Base-by-base conservation (phyloP, 352 stramenopile species). In the Phytophthora ohioensis region DNA sequence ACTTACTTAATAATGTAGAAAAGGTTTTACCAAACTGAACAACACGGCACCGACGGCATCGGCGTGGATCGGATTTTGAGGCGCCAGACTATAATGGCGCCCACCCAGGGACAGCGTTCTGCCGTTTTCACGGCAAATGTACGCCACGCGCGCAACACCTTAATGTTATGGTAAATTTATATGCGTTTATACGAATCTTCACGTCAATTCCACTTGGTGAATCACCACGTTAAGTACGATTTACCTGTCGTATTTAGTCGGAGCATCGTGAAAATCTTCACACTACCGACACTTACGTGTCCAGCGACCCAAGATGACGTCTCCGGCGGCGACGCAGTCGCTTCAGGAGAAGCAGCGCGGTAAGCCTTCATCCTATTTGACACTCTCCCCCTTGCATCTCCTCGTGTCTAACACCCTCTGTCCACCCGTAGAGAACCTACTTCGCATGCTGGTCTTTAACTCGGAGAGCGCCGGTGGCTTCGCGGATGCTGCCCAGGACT, bases 381-480 rank as follows among this genome's bases (percentile, higher is more conserved):
- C 7, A 15, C 17, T 47, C 42, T 31, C 38, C 17, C 15, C 15
- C 30, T 8, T 61, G 8, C 21, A 15, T 47, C 12, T n/a, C 15
- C 30, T 60, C 17, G 15, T 12, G 2, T 5, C 63, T 61, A 51
- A 51, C 17, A 47, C 21, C 15, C 30, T 15, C 21, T 63, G 9
- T 36, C 4, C 32, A 1, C 27, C 8, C 7, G 2, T 67, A 96
- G 88, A 90, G 45, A 94, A 91, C 48, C 67, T 96, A 56, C 72
- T 96, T 57, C 80, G 84, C 54, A 94, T 96, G 87, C 75, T 96
- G 52, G 87, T 94, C 67, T 94, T 96, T 76, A 94, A 94, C 65
- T 85, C 83, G 30, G 87, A 96, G 61, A 82, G 57, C 43, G 72
- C 73, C 21, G 64, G 66, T 10, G 64, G 75, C 30, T 73, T 76